These are phyloP conservation scores for Paxillus rubicundulus DNA, from an alignment of 768 basidiomycete species.

Conservation along the genomic window DNA sequence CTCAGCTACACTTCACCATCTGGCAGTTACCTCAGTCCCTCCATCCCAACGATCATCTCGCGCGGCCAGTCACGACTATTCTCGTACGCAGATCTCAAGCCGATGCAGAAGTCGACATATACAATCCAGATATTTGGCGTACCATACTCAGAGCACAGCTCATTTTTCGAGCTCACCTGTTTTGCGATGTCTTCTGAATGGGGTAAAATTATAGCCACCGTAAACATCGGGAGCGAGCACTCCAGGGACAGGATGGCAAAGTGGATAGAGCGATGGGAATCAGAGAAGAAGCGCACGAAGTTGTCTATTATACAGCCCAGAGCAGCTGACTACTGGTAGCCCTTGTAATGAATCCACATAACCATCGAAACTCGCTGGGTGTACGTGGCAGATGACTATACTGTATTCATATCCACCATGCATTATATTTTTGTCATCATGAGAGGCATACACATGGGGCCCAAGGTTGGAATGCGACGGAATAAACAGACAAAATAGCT, in stretches of 20 bases:
- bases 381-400: conserved; percentile 2
- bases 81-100: conserved; percentile 63
- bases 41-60: conserved; percentile 67
- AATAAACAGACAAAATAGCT: conserved; percentile 17
- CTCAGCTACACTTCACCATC: conserved; percentile 63
- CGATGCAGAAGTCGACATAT: conserved; percentile 68
- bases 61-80: conserved; percentile 65
- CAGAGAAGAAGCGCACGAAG: conserved; percentile 62
- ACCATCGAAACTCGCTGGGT: neutral
- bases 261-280: conserved; percentile 90
- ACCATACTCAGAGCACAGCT: conserved; percentile 94
- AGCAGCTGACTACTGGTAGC: conserved; percentile 47
- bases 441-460: conserved; percentile 16
- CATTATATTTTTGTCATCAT: conserved; percentile 15
- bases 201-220: conserved; percentile 92
- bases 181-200: conserved; percentile 88
- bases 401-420: conserved; percentile 16
- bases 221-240: conserved; percentile 74
- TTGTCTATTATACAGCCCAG: conserved; percentile 37
- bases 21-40: conserved; percentile 59
- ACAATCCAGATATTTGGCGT: conserved; percentile 75
- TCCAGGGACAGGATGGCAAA: conserved; percentile 82
- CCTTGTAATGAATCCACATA: neutral
- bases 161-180: conserved; percentile 93
- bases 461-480: conserved; percentile 9